These are phyloP conservation scores for Trifolium repens DNA, from an alignment of 306 rosid species.

Conservation along the genomic window DNA sequence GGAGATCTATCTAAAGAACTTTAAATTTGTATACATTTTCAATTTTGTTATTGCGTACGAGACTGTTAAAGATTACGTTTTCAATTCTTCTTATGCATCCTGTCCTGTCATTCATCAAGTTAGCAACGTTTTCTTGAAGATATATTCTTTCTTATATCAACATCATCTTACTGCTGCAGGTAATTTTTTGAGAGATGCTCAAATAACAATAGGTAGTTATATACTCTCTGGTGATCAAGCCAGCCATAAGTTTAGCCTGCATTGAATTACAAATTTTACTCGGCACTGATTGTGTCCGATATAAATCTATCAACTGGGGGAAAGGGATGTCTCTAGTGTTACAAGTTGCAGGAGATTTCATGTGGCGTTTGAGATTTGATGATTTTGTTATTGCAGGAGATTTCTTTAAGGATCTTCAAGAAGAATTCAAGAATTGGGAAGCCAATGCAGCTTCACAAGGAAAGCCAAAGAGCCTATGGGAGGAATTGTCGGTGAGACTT, in stretches of 20 bases:
- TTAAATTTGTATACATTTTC: conserved; percentile 21
- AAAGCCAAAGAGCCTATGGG: conserved; percentile 95
- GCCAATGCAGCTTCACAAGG: conserved; percentile 78
- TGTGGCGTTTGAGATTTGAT: conserved; percentile 38
- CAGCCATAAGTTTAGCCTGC: conserved; percentile 43
- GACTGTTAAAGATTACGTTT: neutral
- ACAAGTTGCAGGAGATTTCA: conserved; percentile 5
- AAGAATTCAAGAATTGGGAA: conserved; percentile 94
- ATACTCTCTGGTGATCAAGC: conserved; percentile 60
- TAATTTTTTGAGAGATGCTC: conserved; percentile 91
- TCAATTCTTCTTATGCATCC: conserved; percentile 28
- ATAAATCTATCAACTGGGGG: conserved; percentile 1
- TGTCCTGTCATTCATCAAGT: conserved; percentile 34
- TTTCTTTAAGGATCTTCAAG: conserved; percentile 87
- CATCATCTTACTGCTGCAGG: conserved; percentile 88
- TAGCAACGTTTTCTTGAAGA: neutral
- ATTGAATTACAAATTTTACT: conserved; percentile 34
- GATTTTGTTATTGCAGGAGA: conserved; percentile 64
- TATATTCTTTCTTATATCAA: conserved; percentile 53
- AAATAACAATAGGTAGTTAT: conserved; percentile 96
- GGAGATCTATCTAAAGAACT: conserved; percentile 24
- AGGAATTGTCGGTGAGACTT: conserved; percentile 79
- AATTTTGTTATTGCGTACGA: conserved; percentile 2
- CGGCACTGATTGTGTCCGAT: conserved; percentile 30
- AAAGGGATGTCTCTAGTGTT: conserved; percentile 36